Evolutionary conservation across 495 filamentous ascomycete genomes (phyloP), one percentile per base, ranked within the genome.

Genomic region (Penicillium manginii): DNA sequence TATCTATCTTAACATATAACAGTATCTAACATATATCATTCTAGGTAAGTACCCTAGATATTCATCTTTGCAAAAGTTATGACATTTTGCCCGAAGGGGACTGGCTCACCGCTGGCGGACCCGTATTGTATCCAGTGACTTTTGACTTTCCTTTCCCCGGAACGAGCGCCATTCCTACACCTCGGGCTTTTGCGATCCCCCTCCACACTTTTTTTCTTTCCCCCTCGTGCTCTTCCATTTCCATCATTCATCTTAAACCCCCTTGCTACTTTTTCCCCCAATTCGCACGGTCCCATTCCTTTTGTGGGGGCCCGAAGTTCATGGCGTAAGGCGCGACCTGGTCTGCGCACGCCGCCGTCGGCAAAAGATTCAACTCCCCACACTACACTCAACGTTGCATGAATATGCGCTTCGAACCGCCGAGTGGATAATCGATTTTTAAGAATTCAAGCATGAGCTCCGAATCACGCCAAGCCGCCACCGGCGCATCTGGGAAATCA

Each of bases 371-470:
- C 70, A 70, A 60, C 61, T 68, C 63, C 55, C 57, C 52, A 22
- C 35, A 52, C 48, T 52, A 53, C 54, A 49, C 52, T 59, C 61
- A 3, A 26, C 53, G 50, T 68, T 48, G 65, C 71, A 66, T 59
- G 67, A 73, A 69, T 64, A 69, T 75, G 73, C 66, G 65, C 63
- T 60, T 46, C 67, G 64, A 53, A 56, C 62, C 48, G 61, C 58
- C 43, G 68, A 64, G 67, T 75, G 74, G 62, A 74, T 73, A 35
- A 71, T 70, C 55, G 73, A 19, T 39, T 39, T 39, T n/a, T n/a
- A 66, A 50, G 22, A 69, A 69, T 37, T 14, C 15, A 37, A 79
- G 49, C 70, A 82, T 79, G 71, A 76, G 60, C 62, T 75, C 71
- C 49, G 75, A 77, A 19, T 67, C 61, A 54, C 80, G 78, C 61